Percentiles rank a stretch among this genome's conserved stretches.
These are phyloP conservation scores for Sedum album DNA, from an alignment of 164 flowering plant genomes.

Conservation along the genomic window DNA sequence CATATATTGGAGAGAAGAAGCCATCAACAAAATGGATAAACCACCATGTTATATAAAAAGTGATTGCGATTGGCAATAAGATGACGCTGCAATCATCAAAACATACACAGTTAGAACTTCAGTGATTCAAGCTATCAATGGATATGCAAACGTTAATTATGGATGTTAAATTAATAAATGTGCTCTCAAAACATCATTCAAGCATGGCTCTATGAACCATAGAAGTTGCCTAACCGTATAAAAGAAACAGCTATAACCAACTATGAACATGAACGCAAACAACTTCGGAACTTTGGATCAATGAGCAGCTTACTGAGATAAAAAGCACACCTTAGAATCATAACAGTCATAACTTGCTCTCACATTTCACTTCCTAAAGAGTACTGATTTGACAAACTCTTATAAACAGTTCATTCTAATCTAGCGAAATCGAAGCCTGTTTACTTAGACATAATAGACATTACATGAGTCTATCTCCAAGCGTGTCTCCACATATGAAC, in stretches of 20 bases:
- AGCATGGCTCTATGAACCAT: not conserved
- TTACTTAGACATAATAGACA: not conserved
- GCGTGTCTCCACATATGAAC: not conserved
- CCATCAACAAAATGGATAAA: conserved; percentile 78
- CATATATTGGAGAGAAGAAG: conserved; percentile 74
- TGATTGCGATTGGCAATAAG: conserved; percentile 67
- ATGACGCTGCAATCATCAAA: conserved; percentile 53
- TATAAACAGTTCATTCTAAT: not conserved
- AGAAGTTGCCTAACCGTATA: not conserved
- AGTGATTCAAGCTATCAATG: not conserved
- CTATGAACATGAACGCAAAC: not conserved
- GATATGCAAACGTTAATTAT: too few species aligned
- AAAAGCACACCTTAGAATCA: not conserved
- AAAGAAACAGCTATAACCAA: not conserved
- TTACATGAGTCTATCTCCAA: not conserved
- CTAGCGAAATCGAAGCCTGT: not conserved
- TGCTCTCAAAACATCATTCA: not conserved
- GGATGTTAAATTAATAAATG: not conserved
- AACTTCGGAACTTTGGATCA: not conserved
- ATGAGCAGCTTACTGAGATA: not conserved
- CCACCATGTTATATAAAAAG: conserved; percentile 83
- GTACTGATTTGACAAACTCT: not conserved
- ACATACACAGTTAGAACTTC: not conserved
- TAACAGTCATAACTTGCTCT: not conserved
- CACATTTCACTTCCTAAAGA: not conserved